Evolutionary conservation across 2,329 filamentous ascomycete species (phyloP), one percentile per base, ranked within the genome.

Genomic region (Calonectria crousiana): DNA sequence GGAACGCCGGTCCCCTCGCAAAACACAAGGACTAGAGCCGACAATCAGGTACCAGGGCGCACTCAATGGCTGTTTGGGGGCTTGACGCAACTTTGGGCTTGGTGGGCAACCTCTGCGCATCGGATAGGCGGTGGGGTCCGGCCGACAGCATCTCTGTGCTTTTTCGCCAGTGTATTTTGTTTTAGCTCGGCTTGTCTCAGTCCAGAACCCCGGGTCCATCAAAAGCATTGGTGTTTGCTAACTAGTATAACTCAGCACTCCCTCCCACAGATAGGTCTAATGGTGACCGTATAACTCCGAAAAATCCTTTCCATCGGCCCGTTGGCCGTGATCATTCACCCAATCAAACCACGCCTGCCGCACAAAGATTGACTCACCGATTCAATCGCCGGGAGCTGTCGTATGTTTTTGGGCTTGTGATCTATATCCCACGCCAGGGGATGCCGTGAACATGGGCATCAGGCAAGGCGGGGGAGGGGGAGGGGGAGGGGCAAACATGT

Each of bases 401-500:
- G 78, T 76, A 77, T 74, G 73, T 75, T 77, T 69, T 74, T 60
- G 71, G 69, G 65, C 77, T 74, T 80, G 77, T 78, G 77, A 80
- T 75, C 73, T 71, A 71, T 76, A 76, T 78, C 66, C 73, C 68
- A 73, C 68, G 66, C 66, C 67, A 66, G 71, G 71, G 58, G 71
- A 73, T 73, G 67, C 51, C 70, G 65, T 68, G 71, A 79, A 41
- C 76, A 53, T 73, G 78, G 75, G 77, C 73, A 78, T 51, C 73
- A 77, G 75, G 77, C 73, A 78, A 79, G 70, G 78, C 74, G 78
- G 78, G 78, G 78, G 77, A 79, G 78, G 75, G 78, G 78, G 77
- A 79, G 78, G 75, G 76, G 78, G 53, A 78, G 73, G 66, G 66
- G 71, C 53, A 67, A 38, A 66, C 34, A 47, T 26, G 49, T 67